Evolutionary conservation across 116 monocot genomes (phyloP).

Genomic region (Thalassia testudinum): DNA sequence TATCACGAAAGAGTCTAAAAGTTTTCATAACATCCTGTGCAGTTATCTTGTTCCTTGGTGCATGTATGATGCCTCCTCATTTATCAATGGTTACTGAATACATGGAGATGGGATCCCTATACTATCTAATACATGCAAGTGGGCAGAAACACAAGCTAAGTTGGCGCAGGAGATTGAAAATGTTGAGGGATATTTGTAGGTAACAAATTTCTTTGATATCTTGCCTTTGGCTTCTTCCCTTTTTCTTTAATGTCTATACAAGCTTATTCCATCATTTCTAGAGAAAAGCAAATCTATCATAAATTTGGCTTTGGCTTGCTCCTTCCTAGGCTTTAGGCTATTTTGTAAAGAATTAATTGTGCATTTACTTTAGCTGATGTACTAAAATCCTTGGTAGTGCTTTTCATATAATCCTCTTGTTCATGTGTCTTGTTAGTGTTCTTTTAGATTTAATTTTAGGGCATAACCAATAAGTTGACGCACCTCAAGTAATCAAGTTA

Average conservation of each 20-base stretch:
- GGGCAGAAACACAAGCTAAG: constrained; percentile 91
- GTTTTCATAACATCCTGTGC: constrained; percentile 5
- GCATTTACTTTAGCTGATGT: too few species aligned
- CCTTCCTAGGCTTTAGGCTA: too few species aligned
- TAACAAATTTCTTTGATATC: constrained; percentile 2
- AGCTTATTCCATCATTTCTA: too few species aligned
- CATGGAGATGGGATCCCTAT: constrained; percentile 99
- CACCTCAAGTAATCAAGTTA: too few species aligned
- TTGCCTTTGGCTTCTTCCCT: not conserved
- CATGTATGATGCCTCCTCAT: constrained; percentile 90
- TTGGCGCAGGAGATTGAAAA: constrained; percentile 87
- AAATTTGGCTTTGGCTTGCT: not conserved
- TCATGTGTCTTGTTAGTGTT: too few species aligned
- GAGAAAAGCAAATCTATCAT: too few species aligned
- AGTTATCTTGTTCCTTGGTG: constrained; percentile 96
- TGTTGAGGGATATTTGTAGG: constrained; percentile 96
- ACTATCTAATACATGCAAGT: constrained; percentile 88
- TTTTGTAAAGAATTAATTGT: too few species aligned
- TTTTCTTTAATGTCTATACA: not conserved
- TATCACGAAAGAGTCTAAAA: too few species aligned
- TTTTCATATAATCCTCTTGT: too few species aligned
- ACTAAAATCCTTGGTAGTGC: too few species aligned
- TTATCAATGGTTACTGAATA: constrained; percentile 97
- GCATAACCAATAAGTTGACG: too few species aligned
- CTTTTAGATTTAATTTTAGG: too few species aligned